Evolutionary conservation across 2,329 filamentous ascomycete species (phyloP), one percentile per base, ranked within the genome.

Genomic region (Colletotrichum paranaense): DNA sequence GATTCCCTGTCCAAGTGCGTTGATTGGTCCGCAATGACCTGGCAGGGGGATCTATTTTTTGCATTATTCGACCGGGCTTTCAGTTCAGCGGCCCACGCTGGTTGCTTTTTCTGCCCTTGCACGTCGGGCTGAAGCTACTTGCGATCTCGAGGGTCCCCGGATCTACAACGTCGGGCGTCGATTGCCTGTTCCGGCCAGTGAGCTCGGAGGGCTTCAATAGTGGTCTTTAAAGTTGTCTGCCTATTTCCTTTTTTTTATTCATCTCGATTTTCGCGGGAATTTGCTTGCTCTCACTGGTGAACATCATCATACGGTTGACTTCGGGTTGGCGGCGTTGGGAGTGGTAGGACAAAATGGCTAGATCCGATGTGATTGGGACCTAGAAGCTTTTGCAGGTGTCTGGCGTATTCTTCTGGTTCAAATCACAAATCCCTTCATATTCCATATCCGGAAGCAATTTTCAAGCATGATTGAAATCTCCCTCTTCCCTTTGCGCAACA

Each of bases 101-200:
- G 24, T 73, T 73, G 60, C 70, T 70, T 73, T 60, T 70, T 65
- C 28, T 12, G 22, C 60, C 49, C 70, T 57, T 66, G 60, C 52
- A 38, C 46, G 28, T 30, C 22, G 26, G 55, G 70, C 59, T 70
- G 67, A 65, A 49, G 59, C 65, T 69, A 24, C 65, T 55, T 35
- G n/a, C 59, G 55, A 59, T 64, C 55, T 53, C 32, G 42, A 63
- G 38, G 42, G 42, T 38, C 70, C 65, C 59, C 42, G 28, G 65
- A 72, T 72, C 66, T 72, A 55, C 55, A 72, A 69, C 59, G 42
- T 69, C 53, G 65, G 66, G 70, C 59, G 59, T 59, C 32, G 19
- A 32, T 28, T 59, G 8, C 59, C 11, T n/a, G 19, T 28, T 26
- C 19, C 38, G 56, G 49, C 56, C 46, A 9, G 9, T 46, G 12